These are phyloP conservation scores for Talaromyces piceae DNA, from an alignment of 2,329 filamentous ascomycete species.

Conservation along the genomic window DNA sequence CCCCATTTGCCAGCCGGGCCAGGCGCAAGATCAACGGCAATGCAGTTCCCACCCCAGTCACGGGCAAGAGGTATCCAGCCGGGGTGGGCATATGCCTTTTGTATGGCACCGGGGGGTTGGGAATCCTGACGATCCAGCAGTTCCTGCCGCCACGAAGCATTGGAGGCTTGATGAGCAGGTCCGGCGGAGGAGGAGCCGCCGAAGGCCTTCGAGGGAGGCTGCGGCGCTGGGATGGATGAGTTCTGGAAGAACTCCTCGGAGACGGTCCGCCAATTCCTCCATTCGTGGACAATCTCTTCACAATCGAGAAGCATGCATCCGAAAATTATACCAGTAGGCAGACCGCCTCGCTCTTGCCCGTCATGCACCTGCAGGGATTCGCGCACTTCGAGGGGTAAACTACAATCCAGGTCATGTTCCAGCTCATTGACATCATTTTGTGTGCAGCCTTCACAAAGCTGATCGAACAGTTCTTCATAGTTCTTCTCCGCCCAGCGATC, in stretches of 20 bases:
- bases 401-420: constrained; percentile 91
- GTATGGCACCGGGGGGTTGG: constrained; percentile 76
- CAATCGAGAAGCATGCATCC: constrained; percentile 93
- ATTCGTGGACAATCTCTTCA: constrained; percentile 96
- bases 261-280: constrained; percentile 91
- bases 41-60: constrained; percentile 98
- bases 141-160: constrained; percentile 73
- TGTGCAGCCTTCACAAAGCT: constrained; percentile 86
- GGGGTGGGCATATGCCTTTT: constrained; percentile 87
- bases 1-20: constrained; percentile 89
- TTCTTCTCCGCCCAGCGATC: constrained; percentile 91
- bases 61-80: constrained; percentile 93
- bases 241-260: constrained; percentile 78
- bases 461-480: constrained; percentile 89
- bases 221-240: constrained; percentile 42
- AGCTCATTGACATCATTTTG: constrained; percentile 93
- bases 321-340: constrained; percentile 87
- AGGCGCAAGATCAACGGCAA: constrained; percentile 86
- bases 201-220: constrained; percentile 67
- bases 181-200: constrained; percentile 54
- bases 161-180: constrained; percentile 48
- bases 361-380: constrained; percentile 89
- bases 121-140: constrained; percentile 78
- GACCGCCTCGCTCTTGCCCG: constrained; percentile 90
- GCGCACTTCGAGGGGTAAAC: constrained; percentile 83